These are phyloP conservation scores for Ustilago lituana DNA, from an alignment of 1,284 basidiomycete genomes.

Conservation along the genomic window DNA sequence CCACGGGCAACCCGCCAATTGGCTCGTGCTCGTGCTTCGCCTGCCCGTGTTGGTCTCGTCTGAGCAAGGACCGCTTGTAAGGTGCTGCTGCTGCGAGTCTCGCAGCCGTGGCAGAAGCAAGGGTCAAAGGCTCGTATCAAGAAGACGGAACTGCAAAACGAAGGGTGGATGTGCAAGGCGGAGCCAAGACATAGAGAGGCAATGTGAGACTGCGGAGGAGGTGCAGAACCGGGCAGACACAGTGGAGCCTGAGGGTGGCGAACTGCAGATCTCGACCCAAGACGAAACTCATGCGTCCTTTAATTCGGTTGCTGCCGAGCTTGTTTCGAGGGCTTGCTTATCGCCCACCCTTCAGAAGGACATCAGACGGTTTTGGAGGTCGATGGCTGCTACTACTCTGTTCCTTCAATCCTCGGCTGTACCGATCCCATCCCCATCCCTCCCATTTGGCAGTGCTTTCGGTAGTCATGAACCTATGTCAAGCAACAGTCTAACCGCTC, in stretches of 20 bases:
- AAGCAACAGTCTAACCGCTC: too few species aligned
- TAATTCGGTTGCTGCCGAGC: constrained; percentile 5
- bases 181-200: too few species aligned
- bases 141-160: too few species aligned
- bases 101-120: constrained; percentile 17
- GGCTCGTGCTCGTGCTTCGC: background rate
- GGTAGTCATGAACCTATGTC: too few species aligned
- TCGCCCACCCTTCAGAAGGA: constrained; percentile 4
- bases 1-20: too few species aligned
- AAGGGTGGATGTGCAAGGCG: too few species aligned
- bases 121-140: constrained; percentile 17
- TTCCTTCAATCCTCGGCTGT: too few species aligned
- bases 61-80: background rate
- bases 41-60: background rate
- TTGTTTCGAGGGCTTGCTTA: background rate
- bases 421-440: background rate
- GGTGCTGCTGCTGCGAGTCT: background rate
- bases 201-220: constrained; percentile 1
- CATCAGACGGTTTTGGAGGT: constrained; percentile 19
- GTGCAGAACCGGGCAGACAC: background rate
- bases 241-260: background rate
- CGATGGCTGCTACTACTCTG: constrained; percentile 5
- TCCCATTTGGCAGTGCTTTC: too few species aligned
- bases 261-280: constrained; percentile 7
- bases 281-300: constrained; percentile 6